Percentiles rank a stretch among this genome's conserved stretches.
These are phyloP conservation scores for Prunus mume DNA, from an alignment of 306 rosid genomes.

Conservation along the genomic window DNA sequence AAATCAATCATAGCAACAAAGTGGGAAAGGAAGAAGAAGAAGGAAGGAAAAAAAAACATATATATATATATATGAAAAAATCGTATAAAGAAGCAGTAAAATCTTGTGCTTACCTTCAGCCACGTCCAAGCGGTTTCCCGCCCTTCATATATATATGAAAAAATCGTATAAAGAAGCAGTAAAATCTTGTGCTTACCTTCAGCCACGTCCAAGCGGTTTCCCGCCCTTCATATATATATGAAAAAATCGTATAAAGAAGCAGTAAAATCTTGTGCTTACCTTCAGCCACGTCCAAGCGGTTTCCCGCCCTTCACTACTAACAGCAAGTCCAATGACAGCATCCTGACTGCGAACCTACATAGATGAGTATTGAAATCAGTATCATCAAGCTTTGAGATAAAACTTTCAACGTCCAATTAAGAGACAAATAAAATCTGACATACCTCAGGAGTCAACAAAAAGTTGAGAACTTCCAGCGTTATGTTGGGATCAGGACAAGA, in stretches of 20 bases:
- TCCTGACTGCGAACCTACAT: slow-evolving; percentile 85
- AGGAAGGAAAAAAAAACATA: no score
- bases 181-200: no score
- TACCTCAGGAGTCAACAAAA: slow-evolving; percentile 41
- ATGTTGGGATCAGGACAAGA: slow-evolving; percentile 42
- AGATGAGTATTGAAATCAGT: slow-evolving; percentile 1
- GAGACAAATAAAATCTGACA: slow-evolving; percentile 2
- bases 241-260: no score
- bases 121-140: no score
- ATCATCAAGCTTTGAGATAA: slow-evolving; percentile 23
- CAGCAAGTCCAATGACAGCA: slow-evolving; percentile 64
- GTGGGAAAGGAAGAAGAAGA: neutral
- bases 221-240: no score
- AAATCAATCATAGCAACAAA: neutral
- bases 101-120: no score
- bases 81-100: no score
- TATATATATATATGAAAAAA: no score
- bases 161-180: no score
- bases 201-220: no score
- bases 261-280: slow-evolving; percentile 33
- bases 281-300: slow-evolving; percentile 85
- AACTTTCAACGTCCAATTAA: slow-evolving; percentile 7
- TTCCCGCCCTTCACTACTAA: slow-evolving; percentile 64
- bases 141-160: no score
- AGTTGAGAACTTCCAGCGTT: slow-evolving; percentile 49